Percentiles rank a stretch among this genome's conserved stretches.
Evolutionary conservation across 2,329 filamentous ascomycete genomes (phyloP).

Genomic region (Aspergillus awamori): DNA sequence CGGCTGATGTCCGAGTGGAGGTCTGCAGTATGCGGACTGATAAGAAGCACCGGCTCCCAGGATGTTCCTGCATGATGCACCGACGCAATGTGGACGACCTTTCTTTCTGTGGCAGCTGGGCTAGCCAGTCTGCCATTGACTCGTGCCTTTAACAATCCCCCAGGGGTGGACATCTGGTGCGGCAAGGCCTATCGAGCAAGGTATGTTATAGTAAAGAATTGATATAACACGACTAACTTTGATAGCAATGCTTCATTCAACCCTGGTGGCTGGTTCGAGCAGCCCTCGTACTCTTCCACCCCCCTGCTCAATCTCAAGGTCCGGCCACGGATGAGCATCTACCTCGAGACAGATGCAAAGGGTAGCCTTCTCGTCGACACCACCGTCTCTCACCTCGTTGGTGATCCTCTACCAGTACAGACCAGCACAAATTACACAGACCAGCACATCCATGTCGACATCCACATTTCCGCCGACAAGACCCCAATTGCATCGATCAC

Average conservation of each 20-base stretch:
- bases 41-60: neutral
- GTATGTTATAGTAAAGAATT: neutral
- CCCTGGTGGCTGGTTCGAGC: constrained; percentile 1
- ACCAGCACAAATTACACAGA: neutral
- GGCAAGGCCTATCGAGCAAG: constrained; percentile 5
- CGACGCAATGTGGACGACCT: neutral
- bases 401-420: neutral
- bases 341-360: neutral
- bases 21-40: neutral
- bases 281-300: neutral
- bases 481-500: neutral
- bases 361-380: constrained; percentile 1
- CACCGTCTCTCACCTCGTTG: neutral
- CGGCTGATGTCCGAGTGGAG: neutral
- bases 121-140: neutral
- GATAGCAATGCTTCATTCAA: constrained; percentile 4
- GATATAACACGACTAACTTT: neutral
- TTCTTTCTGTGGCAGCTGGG: neutral
- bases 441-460: neutral
- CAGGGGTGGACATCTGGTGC: constrained; percentile 3
- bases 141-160: neutral
- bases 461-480: neutral
- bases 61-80: neutral
- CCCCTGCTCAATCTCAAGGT: constrained; percentile 2
- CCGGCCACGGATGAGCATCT: constrained; percentile 7